phyloP scores from a whole-genome alignment of 2,329 filamentous ascomycete species.

The Fusarium subglutinans region DNA sequence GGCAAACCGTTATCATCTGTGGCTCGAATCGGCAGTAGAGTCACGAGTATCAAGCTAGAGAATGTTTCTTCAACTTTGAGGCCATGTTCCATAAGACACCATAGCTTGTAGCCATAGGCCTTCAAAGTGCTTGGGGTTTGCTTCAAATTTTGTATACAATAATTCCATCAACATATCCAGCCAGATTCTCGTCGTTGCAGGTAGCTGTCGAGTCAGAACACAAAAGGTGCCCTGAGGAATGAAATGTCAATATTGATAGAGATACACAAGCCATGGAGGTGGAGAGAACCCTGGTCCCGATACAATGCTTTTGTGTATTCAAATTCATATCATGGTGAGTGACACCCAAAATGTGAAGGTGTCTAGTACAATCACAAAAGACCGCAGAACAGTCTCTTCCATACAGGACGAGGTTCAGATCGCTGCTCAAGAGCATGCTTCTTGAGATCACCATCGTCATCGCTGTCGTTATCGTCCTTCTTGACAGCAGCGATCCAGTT shows the following conservation, averaged over 20 bases:
- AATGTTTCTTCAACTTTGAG: neutral
- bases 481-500: slow-evolving; percentile 43
- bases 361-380: slow-evolving; percentile 25
- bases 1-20: neutral
- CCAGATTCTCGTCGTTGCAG: no score
- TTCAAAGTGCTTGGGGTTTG: no score
- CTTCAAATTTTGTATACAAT: neutral
- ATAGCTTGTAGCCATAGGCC: neutral
- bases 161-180: neutral
- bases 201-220: neutral
- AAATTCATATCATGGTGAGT: neutral
- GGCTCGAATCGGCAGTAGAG: neutral
- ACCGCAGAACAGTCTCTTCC: slow-evolving; percentile 44
- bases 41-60: neutral
- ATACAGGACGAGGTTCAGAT: slow-evolving; percentile 24
- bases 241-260: neutral
- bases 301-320: neutral
- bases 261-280: neutral
- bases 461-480: slow-evolving; percentile 36
- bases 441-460: slow-evolving; percentile 37
- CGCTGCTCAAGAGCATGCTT: slow-evolving; percentile 17
- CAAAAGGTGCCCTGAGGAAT: neutral
- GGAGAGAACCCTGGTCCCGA: neutral
- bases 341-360: neutral
- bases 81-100: neutral